Conservation (phyloP, 352 stramenopile species). For the Phytophthora brassicae region DNA sequence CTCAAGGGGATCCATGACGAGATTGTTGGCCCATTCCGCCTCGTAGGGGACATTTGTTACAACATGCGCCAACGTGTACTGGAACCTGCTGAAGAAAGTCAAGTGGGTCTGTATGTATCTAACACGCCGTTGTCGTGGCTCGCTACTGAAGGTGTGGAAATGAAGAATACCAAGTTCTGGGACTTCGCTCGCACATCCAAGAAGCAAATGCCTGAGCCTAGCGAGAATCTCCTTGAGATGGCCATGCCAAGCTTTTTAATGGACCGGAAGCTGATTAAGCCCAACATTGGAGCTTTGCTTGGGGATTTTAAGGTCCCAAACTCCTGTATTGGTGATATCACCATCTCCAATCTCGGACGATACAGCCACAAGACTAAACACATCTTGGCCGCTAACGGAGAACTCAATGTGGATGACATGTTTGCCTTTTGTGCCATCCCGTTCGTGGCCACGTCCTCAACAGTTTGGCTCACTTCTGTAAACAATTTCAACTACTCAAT, state of each 20-base stretch:
- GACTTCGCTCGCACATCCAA: conserved; percentile 47
- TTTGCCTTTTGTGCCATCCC: conserved; percentile 61
- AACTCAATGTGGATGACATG: conserved; percentile 42
- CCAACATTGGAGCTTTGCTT: conserved; percentile 21
- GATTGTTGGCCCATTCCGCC: conserved; percentile 26
- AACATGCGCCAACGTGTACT: conserved; percentile 47
- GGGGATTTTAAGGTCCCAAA: conserved; percentile 30
- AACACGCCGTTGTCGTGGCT: conserved; percentile 46
- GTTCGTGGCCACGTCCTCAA: conserved; percentile 50
- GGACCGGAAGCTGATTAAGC: conserved; percentile 35
- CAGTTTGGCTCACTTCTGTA: conserved; percentile 50
- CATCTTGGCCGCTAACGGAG: conserved; percentile 28
- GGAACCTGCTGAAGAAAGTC: conserved; percentile 20
- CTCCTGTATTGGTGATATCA: conserved; percentile 51
- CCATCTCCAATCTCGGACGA: conserved; percentile 38
- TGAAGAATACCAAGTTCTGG: conserved; percentile 53
- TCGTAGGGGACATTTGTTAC: conserved; percentile 53
- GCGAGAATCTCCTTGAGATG: conserved; percentile 49
- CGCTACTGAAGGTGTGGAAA: conserved; percentile 44
- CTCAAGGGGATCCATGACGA: conserved; percentile 18
- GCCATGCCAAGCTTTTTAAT: conserved; percentile 41
- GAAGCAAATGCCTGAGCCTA: conserved; percentile 22
- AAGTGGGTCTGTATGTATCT: conserved; percentile 57
- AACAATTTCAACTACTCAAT: conserved; percentile 64
- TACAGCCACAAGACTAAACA: conserved; percentile 44